phyloP scores from a whole-genome alignment of 164 flowering plant genomes.

The Piper longum region DNA sequence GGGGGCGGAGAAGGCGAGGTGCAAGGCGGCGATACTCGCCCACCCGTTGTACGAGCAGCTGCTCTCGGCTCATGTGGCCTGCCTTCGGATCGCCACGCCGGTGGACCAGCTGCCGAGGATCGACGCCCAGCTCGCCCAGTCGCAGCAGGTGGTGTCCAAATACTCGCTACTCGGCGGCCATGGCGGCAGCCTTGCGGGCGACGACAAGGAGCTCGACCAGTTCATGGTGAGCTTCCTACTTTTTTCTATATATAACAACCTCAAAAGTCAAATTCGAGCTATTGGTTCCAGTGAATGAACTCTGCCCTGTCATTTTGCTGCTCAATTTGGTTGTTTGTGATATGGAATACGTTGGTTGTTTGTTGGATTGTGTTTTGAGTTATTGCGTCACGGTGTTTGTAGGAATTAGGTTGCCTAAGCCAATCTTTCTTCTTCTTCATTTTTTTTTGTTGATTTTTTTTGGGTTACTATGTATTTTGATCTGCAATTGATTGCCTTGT shows the following conservation, averaged over 20 bases:
- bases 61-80: constrained; percentile 66
- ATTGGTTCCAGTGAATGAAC: constrained; percentile 5
- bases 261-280: too few species aligned
- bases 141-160: constrained; percentile 52
- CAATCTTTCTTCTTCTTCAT: too few species aligned
- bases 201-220: constrained; percentile 65
- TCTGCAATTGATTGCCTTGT: too few species aligned
- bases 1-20: constrained; percentile 2
- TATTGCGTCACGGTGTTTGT: too few species aligned
- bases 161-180: constrained; percentile 35
- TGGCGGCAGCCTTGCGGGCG: constrained; percentile 36
- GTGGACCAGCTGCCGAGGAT: constrained; percentile 74
- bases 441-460: too few species aligned
- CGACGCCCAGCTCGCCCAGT: constrained; percentile 70
- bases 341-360: too few species aligned
- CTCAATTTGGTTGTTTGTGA: background rate
- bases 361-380: too few species aligned
- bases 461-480: too few species aligned
- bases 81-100: constrained; percentile 84
- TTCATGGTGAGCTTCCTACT: constrained; percentile 30
- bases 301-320: background rate
- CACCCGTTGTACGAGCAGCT: constrained; percentile 88
- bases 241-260: too few species aligned
- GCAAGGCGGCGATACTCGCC: constrained; percentile 68
- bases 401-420: too few species aligned